Evolutionary conservation across 495 filamentous ascomycete species (phyloP).

Genomic region (Podospora fimiseda): DNA sequence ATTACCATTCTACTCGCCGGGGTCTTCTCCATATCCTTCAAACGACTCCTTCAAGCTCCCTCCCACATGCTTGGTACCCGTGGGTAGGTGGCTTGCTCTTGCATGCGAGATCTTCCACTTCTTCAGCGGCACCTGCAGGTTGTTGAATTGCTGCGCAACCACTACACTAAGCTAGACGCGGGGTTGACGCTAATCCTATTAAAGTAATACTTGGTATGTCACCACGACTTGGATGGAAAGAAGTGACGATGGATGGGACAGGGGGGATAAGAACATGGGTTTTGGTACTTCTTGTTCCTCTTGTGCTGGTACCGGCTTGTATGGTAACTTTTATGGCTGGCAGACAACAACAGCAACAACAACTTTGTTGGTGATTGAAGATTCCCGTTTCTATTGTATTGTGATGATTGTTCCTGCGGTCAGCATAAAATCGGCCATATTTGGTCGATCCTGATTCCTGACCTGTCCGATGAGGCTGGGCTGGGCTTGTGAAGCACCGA

Average conservation of each 20-base stretch:
- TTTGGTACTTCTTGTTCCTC: too few relatives aligned
- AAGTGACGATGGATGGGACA: slow-evolving; percentile 2
- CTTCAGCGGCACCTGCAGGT: neutral
- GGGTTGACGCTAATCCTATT: slow-evolving; percentile 1
- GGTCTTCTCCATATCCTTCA: too few relatives aligned
- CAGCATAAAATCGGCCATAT: neutral
- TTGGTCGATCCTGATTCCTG: neutral
- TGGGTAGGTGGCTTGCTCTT: too few relatives aligned
- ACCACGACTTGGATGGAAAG: neutral
- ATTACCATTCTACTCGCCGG: too few relatives aligned
- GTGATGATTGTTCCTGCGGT: too few relatives aligned
- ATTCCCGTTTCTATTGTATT: too few relatives aligned
- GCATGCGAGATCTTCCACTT: neutral
- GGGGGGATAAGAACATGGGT: neutral
- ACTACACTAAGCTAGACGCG: neutral
- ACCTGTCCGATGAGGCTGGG: neutral
- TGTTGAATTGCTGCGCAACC: slow-evolving; percentile 3
- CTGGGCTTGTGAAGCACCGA: neutral
- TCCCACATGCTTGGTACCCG: neutral
- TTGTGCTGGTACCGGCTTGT: too few relatives aligned
- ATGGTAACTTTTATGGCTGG: too few relatives aligned
- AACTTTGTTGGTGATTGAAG: too few relatives aligned
- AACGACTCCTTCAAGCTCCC: too few relatives aligned
- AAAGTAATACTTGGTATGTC: neutral
- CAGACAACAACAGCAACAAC: too few relatives aligned